Conservation (phyloP, 208 protist species). For the Trichomonas tenax region DNA sequence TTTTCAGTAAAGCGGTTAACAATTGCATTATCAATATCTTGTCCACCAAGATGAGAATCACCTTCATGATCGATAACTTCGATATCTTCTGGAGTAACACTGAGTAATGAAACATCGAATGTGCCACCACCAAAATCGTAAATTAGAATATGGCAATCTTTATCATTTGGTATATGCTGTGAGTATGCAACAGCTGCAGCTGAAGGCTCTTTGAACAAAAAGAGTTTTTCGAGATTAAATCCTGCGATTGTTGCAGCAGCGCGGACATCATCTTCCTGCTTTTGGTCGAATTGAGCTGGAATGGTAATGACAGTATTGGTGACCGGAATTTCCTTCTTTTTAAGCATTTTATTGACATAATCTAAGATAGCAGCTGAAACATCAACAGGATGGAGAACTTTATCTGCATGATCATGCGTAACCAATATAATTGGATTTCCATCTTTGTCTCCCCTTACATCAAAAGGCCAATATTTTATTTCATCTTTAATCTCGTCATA, state of each 20-base stretch:
- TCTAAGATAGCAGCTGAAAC: neutral
- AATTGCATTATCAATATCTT: constrained; percentile 8
- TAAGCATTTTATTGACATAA: neutral
- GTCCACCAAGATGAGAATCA: neutral
- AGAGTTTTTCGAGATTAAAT: neutral
- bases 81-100: neutral
- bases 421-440: neutral
- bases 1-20: neutral
- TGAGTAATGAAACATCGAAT: neutral
- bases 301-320: neutral
- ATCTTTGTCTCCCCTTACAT: neutral
- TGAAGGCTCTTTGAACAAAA: neutral
- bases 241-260: neutral
- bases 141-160: neutral
- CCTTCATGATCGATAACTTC: neutral
- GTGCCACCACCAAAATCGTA: neutral
- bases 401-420: neutral
- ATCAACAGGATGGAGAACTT: neutral
- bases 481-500: neutral
- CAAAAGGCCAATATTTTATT: neutral
- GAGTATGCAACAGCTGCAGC: neutral
- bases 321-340: neutral
- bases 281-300: neutral
- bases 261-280: neutral
- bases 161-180: neutral